Base-by-base conservation (phyloP, 306 rosid species). In the Inga oerstediana region DNA sequence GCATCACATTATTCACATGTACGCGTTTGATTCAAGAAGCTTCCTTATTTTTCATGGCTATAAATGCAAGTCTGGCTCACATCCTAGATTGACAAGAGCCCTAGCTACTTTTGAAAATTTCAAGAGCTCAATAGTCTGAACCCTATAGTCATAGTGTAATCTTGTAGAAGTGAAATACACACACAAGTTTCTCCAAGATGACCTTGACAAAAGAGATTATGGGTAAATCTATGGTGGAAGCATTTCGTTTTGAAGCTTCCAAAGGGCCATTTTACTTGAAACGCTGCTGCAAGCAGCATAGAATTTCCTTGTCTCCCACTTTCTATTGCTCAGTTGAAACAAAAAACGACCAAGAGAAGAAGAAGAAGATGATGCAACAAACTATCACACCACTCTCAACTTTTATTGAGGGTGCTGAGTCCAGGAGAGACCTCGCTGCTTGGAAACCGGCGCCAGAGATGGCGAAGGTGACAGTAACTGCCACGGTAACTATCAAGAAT, bases 121-220 rank as follows among this genome's bases (percentile, higher is more conserved):
- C 62, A 19, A 7, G 62, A 56, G 27, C 24, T 56, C 24, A 56
- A 39, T 5, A 20, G 27, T 20, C 27, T 56, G 10, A 14, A 51
- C 59, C n/a, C n/a, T 17, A 17, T 16, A 52, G 56, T 51, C 22
- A 6, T 17, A 52, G 54, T 14, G 17, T 4, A 49, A 49, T 49
- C 54, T 12, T 1, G 17, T n/a, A 62, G 37, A 27, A 27, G 68
- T 27, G 68, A 62, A 27, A 62, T 3, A 62, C 0, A 62, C 35
- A 22, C 37, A 62, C 11, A 27, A 0, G 24, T 24, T 11, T 27
- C 10, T 24, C 37, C 35, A 62, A 62, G 37, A 83, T 83, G 86
- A 69, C 71, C 12, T 14, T 73, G 80, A 56, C 34, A 11, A 83
- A 79, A 64, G 76, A 83, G 52, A 46, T 83, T 12, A 24, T 83